Conservation (phyloP, 140 eudicot species). For the Stevia rebaudiana region DNA sequence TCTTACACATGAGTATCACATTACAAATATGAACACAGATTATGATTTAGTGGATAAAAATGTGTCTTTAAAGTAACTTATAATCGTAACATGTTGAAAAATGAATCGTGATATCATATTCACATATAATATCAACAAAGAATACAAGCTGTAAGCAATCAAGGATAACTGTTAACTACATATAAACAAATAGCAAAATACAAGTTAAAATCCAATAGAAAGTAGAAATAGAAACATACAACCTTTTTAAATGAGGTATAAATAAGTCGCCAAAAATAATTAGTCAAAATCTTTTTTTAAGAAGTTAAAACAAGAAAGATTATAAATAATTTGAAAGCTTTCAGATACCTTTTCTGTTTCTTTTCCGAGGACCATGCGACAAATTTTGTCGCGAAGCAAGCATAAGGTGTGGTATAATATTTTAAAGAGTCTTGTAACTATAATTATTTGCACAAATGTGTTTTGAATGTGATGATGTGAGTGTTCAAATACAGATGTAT, state of each 20-base stretch:
- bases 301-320: neutral
- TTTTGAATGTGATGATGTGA: too few species aligned
- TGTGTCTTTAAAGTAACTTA: neutral
- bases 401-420: too few species aligned
- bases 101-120: neutral
- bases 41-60: neutral
- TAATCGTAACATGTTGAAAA: neutral
- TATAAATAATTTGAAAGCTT: neutral
- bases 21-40: neutral
- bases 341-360: neutral
- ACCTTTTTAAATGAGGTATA: neutral
- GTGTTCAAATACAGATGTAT: too few species aligned
- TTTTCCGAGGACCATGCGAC: neutral
- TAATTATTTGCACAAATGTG: too few species aligned
- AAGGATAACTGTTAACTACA: neutral
- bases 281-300: neutral
- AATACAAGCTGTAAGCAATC: slow-evolving; percentile 6
- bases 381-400: neutral
- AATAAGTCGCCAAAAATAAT: neutral
- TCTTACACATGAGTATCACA: slow-evolving; percentile 1
- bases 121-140: neutral
- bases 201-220: neutral
- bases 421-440: too few species aligned
- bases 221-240: neutral
- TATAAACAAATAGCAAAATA: neutral